Base-by-base conservation (phyloP, 192 early-diverging fungal genomes). In the Coemansia sp. region DNA sequence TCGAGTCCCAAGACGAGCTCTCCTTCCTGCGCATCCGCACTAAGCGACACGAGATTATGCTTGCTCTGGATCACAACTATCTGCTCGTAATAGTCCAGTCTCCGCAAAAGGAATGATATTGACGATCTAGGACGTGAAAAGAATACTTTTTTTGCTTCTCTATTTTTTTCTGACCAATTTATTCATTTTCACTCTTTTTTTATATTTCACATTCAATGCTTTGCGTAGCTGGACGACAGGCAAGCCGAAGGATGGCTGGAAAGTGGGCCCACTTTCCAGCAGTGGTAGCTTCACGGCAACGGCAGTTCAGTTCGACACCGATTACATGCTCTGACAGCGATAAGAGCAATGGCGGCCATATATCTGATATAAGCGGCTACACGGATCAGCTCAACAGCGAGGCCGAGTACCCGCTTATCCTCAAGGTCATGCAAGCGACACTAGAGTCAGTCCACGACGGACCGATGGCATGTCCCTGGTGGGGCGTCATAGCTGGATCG, bases 31-130 rank as follows among this genome's bases (percentile, higher is more conserved):
- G 97, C 64, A 91, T 98, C 57, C 86, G 97, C 38, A 94, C 94
- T 27, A 97, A 94, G 82, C 95, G 95, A 71, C 94, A 97, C 78
- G 97, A 98, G 75, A 93, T 98, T 55, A 97, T 98, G 94, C 89
- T 98, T 16, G 93, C 94, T 11, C 94, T 95, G 63, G 94, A 84
- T 42, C 81, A 75, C 63, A 72, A 67, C 41, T 84, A 84, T 46
- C 65, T 84, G 55, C 71, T 84, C 46, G 77, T 84, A 18, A 77
- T 84, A 18, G 71, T 84, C 12, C 81, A 84, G 54, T 73, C 76
- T 16, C 81, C 81, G 34, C 81, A 84, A 42, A 72, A 62, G 29
- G 76, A 83, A 1, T 77, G 20, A 70, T 18, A 9, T 40, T 44
- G 42, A 0, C 51, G 63, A 38, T 47, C n/a, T 52, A 16, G 38